Percentiles rank a stretch among this genome's conserved stretches.
phyloP scores from a whole-genome alignment of 345 rosid genomes.

The Pugionium cornutum region DNA sequence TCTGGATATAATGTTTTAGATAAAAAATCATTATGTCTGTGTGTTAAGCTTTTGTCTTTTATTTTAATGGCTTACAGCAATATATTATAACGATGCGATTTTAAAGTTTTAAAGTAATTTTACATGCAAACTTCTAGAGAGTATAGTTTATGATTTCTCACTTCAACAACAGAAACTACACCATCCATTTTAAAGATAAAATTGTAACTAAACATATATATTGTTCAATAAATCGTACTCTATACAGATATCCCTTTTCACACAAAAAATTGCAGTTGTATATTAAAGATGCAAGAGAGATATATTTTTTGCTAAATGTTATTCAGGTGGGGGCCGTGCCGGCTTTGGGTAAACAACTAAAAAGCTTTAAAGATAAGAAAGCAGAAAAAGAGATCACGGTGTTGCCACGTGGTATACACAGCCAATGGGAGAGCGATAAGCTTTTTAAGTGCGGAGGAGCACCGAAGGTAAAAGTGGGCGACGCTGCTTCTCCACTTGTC shows the following conservation, averaged over 20 bases:
- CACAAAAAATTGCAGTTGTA: no score
- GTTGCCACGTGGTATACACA: background rate
- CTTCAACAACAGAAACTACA: background rate
- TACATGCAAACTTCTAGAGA: no score
- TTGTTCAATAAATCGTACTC: no score
- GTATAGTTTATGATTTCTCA: background rate
- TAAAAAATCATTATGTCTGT: no score
- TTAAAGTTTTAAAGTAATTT: background rate
- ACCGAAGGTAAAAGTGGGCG: slow-evolving; percentile 33
- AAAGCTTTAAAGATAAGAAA: background rate
- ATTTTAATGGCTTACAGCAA: no score
- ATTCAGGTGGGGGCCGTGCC: slow-evolving; percentile 18
- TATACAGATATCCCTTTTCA: no score
- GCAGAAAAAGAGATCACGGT: slow-evolving; percentile 1
- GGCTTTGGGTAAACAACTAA: slow-evolving; percentile 22
- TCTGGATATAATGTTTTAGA: slow-evolving; percentile 1
- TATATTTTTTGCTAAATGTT: no score
- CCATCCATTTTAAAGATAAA: slow-evolving; percentile 1
- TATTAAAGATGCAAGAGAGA: no score
- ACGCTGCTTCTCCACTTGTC: slow-evolving; percentile 40
- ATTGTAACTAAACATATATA: background rate
- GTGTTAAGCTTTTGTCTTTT: background rate
- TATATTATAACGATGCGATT: background rate
- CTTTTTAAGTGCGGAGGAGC: slow-evolving; percentile 41
- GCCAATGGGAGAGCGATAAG: slow-evolving; percentile 44